Conservation (phyloP, 2,329 filamentous ascomycete species). For the Gliomastix tumulicola region DNA sequence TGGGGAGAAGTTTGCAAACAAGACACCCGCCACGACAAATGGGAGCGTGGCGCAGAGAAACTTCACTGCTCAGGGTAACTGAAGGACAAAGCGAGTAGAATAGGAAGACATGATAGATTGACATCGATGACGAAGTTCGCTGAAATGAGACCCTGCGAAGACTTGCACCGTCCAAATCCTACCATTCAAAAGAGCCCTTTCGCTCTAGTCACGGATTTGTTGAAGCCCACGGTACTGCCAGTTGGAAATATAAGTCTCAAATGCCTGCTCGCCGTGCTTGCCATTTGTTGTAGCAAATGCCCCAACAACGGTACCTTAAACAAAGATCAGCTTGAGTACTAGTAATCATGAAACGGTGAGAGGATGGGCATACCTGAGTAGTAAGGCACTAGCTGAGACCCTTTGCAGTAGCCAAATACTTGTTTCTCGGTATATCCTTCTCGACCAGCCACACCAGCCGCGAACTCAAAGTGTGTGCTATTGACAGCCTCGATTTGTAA, state of each 20-base stretch:
- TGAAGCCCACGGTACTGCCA: constrained; percentile 33
- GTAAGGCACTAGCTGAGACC: constrained; percentile 25
- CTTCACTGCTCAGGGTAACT: not conserved
- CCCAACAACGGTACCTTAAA: constrained; percentile 38
- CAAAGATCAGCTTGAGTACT: not conserved
- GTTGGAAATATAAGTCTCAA: constrained; percentile 32
- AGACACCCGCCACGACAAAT: not conserved
- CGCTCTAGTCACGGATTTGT: no score
- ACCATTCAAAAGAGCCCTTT: no score
- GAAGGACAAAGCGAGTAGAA: not conserved
- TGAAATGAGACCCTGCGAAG: no score
- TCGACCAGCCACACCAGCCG: constrained; percentile 13
- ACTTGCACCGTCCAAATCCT: no score
- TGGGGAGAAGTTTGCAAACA: constrained; percentile 1
- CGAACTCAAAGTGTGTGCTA: constrained; percentile 1
- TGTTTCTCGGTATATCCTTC: constrained; percentile 21
- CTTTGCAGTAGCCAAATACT: constrained; percentile 24
- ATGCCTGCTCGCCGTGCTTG: constrained; percentile 25
- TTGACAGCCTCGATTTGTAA: constrained; percentile 1
- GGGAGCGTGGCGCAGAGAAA: constrained; percentile 2
- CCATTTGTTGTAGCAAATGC: constrained; percentile 47
- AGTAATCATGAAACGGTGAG: not conserved
- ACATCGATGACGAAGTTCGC: no score
- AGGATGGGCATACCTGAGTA: not conserved
- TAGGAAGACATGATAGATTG: no score